Percentiles rank a stretch among this genome's conserved stretches.
Conservation (phyloP, 2,329 filamentous ascomycete genomes). For the Xylaria sp. region DNA sequence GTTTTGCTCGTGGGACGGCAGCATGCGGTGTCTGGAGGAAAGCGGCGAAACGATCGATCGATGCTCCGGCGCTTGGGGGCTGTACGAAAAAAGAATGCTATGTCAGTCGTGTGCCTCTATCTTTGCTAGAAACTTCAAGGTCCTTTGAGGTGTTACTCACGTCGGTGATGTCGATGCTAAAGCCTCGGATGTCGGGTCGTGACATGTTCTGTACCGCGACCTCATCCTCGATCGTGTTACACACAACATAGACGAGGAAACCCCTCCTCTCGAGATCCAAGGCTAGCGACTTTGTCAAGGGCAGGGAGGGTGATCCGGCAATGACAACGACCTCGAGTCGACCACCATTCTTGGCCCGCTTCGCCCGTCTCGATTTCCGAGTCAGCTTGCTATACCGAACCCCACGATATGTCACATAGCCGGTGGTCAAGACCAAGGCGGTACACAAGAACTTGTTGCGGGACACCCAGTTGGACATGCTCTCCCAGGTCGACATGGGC, state of each 20-base stretch:
- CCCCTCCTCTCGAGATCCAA: slow-evolving; percentile 88
- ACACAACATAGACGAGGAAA: slow-evolving; percentile 92
- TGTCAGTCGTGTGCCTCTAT: slow-evolving; percentile 1
- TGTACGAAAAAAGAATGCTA: slow-evolving; percentile 44
- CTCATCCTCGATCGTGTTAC: slow-evolving; percentile 85
- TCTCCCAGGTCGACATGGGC: slow-evolving; percentile 51
- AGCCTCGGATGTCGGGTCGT: slow-evolving; percentile 79
- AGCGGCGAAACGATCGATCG: slow-evolving; percentile 72
- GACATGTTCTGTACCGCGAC: slow-evolving; percentile 75
- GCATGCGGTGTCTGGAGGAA: slow-evolving; percentile 77
- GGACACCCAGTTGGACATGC: slow-evolving; percentile 72
- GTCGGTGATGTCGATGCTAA: slow-evolving; percentile 83
- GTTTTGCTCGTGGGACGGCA: slow-evolving; percentile 75
- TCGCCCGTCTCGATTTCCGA: slow-evolving; percentile 75
- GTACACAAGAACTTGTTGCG: slow-evolving; percentile 76
- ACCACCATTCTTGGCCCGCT: slow-evolving; percentile 79
- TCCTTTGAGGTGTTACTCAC: slow-evolving; percentile 51
- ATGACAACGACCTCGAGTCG: slow-evolving; percentile 86
- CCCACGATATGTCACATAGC: slow-evolving; percentile 64
- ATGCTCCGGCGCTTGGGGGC: slow-evolving; percentile 71
- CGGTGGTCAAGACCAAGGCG: slow-evolving; percentile 71
- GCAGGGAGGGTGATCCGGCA: slow-evolving; percentile 84
- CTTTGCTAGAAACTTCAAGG: not conserved
- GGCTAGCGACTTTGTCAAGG: slow-evolving; percentile 81
- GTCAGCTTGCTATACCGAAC: slow-evolving; percentile 60